Percentiles rank a stretch among this genome's conserved stretches.
Conservation (phyloP, 164 flowering plant genomes). For the Hamamelis virginiana region DNA sequence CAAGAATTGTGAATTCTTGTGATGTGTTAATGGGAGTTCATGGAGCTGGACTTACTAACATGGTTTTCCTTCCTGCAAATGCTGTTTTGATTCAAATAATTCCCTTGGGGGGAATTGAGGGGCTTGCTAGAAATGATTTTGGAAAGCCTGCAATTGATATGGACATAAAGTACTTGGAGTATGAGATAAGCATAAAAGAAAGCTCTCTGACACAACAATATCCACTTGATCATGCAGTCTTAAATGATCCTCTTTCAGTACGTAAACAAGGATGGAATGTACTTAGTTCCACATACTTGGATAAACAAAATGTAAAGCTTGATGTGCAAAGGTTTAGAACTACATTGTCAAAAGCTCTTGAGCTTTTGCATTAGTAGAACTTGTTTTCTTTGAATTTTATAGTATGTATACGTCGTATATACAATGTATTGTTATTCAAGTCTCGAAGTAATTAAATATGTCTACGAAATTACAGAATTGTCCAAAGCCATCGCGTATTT, state of each 20-base stretch:
- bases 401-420: too few relatives aligned
- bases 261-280: slow-evolving; percentile 43
- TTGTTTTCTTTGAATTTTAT: too few relatives aligned
- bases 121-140: slow-evolving; percentile 37
- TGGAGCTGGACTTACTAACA: slow-evolving; percentile 87
- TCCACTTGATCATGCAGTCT: slow-evolving; percentile 51
- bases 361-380: slow-evolving; percentile 31
- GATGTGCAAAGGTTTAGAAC: slow-evolving; percentile 44
- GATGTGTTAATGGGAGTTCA: slow-evolving; percentile 84
- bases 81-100: slow-evolving; percentile 69
- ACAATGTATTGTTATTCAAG: too few relatives aligned
- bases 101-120: slow-evolving; percentile 59
- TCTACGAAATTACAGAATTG: too few relatives aligned
- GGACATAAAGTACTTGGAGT: slow-evolving; percentile 68
- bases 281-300: slow-evolving; percentile 39
- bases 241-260: slow-evolving; percentile 47
- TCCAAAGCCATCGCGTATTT: too few relatives aligned
- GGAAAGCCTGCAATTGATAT: slow-evolving; percentile 57
- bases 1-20: slow-evolving; percentile 62
- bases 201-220: slow-evolving; percentile 58
- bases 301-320: slow-evolving; percentile 59
- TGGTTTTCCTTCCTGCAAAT: slow-evolving; percentile 67
- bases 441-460: too few relatives aligned
- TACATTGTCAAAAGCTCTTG: slow-evolving; percentile 45
- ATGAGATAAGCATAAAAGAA: slow-evolving; percentile 51